These are phyloP conservation scores for Rhododendron griersonianum DNA, from an alignment of 148 eudicot species.

Conservation along the genomic window DNA sequence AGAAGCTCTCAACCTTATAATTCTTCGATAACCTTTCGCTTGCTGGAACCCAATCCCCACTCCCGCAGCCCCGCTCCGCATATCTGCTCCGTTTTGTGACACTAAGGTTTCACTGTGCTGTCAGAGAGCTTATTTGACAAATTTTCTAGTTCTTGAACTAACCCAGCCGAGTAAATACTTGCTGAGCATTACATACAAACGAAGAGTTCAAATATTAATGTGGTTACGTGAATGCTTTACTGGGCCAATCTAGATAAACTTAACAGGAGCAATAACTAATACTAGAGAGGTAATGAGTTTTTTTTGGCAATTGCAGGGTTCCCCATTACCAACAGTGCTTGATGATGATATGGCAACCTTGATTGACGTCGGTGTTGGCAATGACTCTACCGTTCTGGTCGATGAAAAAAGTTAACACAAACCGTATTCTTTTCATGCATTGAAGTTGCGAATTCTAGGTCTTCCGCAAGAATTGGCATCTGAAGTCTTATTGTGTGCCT, in stretches of 20 bases:
- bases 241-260: neutral
- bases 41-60: neutral
- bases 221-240: neutral
- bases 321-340: slow-evolving; percentile 66
- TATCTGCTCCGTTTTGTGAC: neutral
- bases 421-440: neutral
- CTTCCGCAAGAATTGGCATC: too few relatives aligned
- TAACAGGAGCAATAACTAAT: neutral
- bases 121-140: neutral
- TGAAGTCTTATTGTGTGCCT: neutral
- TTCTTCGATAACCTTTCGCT: neutral
- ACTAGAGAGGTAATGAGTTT: neutral
- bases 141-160: neutral
- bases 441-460: neutral
- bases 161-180: neutral
- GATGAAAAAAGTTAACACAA: slow-evolving; percentile 54
- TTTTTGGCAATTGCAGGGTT: slow-evolving; percentile 45
- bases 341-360: slow-evolving; percentile 89
- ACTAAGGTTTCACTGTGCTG: neutral
- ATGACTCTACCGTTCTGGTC: slow-evolving; percentile 71
- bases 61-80: neutral
- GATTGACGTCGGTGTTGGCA: slow-evolving; percentile 67
- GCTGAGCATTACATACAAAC: neutral
- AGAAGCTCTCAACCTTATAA: neutral
- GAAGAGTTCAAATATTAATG: neutral